Evolutionary conservation across 352 stramenopile genomes (phyloP).

Genomic region (Phytophthora pluvialis): DNA sequence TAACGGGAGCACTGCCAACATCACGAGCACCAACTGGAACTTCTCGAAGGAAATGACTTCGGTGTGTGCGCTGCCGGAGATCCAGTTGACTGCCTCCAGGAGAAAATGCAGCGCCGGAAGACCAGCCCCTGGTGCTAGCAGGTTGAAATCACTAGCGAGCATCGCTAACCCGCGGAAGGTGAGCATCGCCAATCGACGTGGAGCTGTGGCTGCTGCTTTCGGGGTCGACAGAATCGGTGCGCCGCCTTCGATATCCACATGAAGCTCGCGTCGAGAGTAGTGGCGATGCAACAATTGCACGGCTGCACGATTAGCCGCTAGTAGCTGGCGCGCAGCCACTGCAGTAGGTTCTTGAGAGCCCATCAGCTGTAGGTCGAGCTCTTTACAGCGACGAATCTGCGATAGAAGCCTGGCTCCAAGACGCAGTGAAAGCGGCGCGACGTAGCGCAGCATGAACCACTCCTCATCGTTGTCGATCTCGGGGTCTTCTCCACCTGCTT

Average conservation of each 20-base stretch:
- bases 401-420: slow-evolving; percentile 53
- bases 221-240: slow-evolving; percentile 32
- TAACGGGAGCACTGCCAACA: slow-evolving; percentile 41
- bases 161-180: slow-evolving; percentile 57
- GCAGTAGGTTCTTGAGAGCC: slow-evolving; percentile 20
- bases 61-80: slow-evolving; percentile 64
- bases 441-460: slow-evolving; percentile 64
- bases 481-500: slow-evolving; percentile 23
- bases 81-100: slow-evolving; percentile 72
- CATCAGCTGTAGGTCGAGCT: slow-evolving; percentile 49
- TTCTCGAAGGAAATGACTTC: slow-evolving; percentile 77
- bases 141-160: slow-evolving; percentile 57
- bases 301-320: slow-evolving; percentile 41
- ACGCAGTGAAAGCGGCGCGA: slow-evolving; percentile 58
- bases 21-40: slow-evolving; percentile 56
- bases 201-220: slow-evolving; percentile 19
- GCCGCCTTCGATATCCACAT: slow-evolving; percentile 11
- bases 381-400: slow-evolving; percentile 60
- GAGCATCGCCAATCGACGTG: slow-evolving; percentile 56
- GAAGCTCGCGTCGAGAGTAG: slow-evolving; percentile 48
- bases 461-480: slow-evolving; percentile 72
- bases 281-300: slow-evolving; percentile 63
- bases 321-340: slow-evolving; percentile 33
- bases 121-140: slow-evolving; percentile 31
- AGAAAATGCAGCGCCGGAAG: slow-evolving; percentile 56